phyloP scores from a whole-genome alignment of 1,139 yeast species.

The Saccharomycopsis phalli region DNA sequence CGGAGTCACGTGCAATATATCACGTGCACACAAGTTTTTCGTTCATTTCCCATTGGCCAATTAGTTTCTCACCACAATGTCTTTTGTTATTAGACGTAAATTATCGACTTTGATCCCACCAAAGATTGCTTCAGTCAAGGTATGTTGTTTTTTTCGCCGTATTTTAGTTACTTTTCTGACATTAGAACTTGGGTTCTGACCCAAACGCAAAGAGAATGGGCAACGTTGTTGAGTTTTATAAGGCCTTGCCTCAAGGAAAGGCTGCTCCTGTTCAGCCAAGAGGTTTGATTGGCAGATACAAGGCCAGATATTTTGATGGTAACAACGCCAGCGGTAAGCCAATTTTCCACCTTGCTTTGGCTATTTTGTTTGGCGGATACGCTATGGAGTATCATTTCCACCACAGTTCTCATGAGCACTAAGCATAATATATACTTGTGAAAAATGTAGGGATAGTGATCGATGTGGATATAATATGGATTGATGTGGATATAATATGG shows the following conservation, averaged over 20 bases:
- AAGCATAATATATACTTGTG: too few relatives aligned
- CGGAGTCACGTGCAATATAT: too few relatives aligned
- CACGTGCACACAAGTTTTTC: background rate
- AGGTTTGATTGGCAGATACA: conserved; percentile 67
- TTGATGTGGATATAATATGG: too few relatives aligned
- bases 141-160: conserved; percentile 35
- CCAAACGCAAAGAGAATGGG: conserved; percentile 97
- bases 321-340: conserved; percentile 78
- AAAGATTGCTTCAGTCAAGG: conserved; percentile 93
- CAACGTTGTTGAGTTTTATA: conserved; percentile 90
- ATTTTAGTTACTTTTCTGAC: conserved; percentile 32
- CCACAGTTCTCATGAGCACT: conserved; percentile 16
- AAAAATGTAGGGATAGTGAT: too few relatives aligned
- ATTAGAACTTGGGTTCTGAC: conserved; percentile 81
- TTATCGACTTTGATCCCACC: conserved; percentile 97
- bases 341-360: conserved; percentile 66
- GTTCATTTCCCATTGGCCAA: background rate
- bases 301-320: conserved; percentile 70
- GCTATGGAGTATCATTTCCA: conserved; percentile 92
- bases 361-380: conserved; percentile 73
- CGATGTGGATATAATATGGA: too few relatives aligned
- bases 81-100: conserved; percentile 83
- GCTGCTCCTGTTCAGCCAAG: conserved; percentile 67
- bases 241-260: conserved; percentile 90
- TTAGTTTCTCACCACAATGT: conserved; percentile 36